A percentile compares a stretch with the other conserved stretches of the same genome.
These are phyloP conservation scores for Boletales sp. DNA, from an alignment of 768 basidiomycete genomes.

Conservation along the genomic window DNA sequence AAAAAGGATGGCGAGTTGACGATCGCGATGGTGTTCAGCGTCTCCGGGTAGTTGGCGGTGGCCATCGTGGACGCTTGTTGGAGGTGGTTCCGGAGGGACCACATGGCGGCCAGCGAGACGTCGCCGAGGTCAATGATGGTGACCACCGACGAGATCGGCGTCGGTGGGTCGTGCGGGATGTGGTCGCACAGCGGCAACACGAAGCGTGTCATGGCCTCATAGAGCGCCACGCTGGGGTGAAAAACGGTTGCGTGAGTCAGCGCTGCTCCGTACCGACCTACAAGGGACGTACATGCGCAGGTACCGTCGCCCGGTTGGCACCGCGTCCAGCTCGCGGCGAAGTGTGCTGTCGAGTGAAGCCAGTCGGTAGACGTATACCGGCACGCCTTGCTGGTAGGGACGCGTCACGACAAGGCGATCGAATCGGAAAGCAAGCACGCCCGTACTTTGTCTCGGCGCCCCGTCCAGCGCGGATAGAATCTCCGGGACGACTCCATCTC, in stretches of 20 bases:
- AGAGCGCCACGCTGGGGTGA: slow-evolving; percentile 51
- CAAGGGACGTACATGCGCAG: slow-evolving; percentile 61
- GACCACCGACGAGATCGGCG: slow-evolving; percentile 57
- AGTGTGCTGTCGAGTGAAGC: slow-evolving; percentile 50
- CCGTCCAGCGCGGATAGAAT: slow-evolving; percentile 82
- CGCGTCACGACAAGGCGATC: background rate
- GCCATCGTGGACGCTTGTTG: too few relatives aligned
- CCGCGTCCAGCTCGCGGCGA: slow-evolving; percentile 57
- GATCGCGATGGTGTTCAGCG: slow-evolving; percentile 59
- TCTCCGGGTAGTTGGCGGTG: slow-evolving; percentile 84
- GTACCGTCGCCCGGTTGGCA: slow-evolving; percentile 53
- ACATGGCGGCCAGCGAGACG: slow-evolving; percentile 65
- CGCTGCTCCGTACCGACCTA: slow-evolving; percentile 5
- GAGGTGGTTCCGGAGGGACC: slow-evolving; percentile 64
- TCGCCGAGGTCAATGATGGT: slow-evolving; percentile 72
- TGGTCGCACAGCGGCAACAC: slow-evolving; percentile 59
- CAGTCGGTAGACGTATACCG: slow-evolving; percentile 74
- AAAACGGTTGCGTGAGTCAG: slow-evolving; percentile 5
- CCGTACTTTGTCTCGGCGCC: slow-evolving; percentile 67
- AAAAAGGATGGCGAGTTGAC: slow-evolving; percentile 85
- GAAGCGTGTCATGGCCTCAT: slow-evolving; percentile 66
- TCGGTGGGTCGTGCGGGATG: slow-evolving; percentile 50
- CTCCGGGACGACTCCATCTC: slow-evolving; percentile 59
- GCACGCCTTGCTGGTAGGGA: slow-evolving; percentile 52
- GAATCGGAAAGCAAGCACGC: background rate